Evolutionary conservation across 192 early-diverging fungal species (phyloP).

Genomic region (Coemansia sp.): DNA sequence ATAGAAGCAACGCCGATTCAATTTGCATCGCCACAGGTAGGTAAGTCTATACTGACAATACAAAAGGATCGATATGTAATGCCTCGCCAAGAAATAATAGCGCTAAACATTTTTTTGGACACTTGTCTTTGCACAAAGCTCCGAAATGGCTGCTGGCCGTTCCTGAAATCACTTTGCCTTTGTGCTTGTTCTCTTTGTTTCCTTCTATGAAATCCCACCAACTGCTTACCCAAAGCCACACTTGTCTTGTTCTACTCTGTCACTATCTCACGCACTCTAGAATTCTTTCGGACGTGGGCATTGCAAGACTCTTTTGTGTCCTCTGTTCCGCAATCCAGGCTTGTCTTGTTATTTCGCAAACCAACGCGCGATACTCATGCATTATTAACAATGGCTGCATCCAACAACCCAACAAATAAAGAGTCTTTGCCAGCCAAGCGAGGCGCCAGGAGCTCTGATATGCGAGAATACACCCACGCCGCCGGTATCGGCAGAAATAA

Average conservation of each 20-base stretch:
- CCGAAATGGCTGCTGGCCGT: background rate
- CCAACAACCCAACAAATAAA: background rate
- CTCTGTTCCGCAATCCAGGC: too few relatives aligned
- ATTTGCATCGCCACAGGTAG: slow-evolving; percentile 4
- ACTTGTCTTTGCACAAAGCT: slow-evolving; percentile 8
- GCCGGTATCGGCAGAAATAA: background rate
- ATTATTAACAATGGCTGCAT: slow-evolving; percentile 1
- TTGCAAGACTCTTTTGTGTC: background rate
- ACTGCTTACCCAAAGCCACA: background rate
- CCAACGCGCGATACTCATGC: background rate
- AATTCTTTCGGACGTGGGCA: background rate
- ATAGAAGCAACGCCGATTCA: background rate
- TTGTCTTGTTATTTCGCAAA: background rate
- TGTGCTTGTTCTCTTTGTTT: background rate
- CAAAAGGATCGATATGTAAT: background rate
- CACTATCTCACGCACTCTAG: background rate
- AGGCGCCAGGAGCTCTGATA: background rate
- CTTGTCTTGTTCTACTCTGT: background rate
- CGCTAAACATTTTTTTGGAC: background rate
- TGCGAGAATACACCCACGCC: background rate
- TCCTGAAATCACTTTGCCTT: background rate
- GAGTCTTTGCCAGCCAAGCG: background rate
- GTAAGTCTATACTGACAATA: background rate
- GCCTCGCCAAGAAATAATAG: background rate
- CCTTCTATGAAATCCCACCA: background rate